Conservation (phyloP, 441 rosid genomes). For the Populus trichocarpa region DNA sequence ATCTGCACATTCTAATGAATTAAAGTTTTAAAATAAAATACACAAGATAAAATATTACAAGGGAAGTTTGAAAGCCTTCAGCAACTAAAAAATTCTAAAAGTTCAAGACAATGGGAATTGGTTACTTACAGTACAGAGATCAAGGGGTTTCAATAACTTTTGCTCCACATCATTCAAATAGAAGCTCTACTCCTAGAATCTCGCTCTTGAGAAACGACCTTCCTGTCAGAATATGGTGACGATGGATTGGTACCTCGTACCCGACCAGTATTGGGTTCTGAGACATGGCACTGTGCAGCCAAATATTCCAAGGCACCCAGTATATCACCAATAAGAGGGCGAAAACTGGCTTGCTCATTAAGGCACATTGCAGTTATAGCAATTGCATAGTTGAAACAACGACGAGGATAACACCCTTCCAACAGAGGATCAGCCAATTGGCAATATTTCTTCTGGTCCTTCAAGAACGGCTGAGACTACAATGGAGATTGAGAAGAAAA, state of each 20-base stretch:
- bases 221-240: conserved; percentile 20
- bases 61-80: not conserved
- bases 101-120: not conserved
- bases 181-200: conserved; percentile 20
- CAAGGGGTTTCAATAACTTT: conserved; percentile 3
- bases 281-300: conserved; percentile 43
- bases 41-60: not conserved
- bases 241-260: conserved; percentile 20
- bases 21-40: not conserved
- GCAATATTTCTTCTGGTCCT: conserved; percentile 70
- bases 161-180: conserved; percentile 12
- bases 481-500: conserved; percentile 1
- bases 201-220: conserved; percentile 9
- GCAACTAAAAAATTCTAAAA: not conserved
- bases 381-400: conserved; percentile 84
- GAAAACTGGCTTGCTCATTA: conserved; percentile 83
- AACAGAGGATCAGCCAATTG: conserved; percentile 70
- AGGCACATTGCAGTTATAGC: conserved; percentile 94
- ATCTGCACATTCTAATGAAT: no score
- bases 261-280: conserved; percentile 28
- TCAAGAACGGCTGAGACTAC: conserved; percentile 70
- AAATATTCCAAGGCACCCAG: conserved; percentile 93
- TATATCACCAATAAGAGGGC: conserved; percentile 85
- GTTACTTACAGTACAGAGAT: conserved; percentile 24
- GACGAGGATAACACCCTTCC: conserved; percentile 64